These are phyloP conservation scores for Coffea humblotiana DNA, from an alignment of 305 asterid genomes.

Conservation along the genomic window DNA sequence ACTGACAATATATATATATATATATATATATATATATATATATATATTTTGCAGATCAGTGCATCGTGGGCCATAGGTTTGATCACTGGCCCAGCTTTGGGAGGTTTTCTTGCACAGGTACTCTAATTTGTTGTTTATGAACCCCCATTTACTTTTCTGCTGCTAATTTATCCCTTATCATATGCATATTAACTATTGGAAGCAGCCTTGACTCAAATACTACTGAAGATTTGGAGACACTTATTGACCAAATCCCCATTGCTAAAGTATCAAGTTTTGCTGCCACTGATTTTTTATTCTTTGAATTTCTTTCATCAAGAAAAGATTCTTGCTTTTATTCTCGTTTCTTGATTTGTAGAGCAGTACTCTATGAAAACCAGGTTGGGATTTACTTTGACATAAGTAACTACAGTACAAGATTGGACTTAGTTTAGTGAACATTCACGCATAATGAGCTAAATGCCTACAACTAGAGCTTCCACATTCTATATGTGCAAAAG, in stretches of 20 bases:
- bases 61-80: constrained; percentile 92
- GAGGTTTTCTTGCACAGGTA: constrained; percentile 93
- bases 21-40: no score
- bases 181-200: not conserved
- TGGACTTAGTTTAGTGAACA: no score
- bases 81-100: constrained; percentile 89
- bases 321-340: not conserved
- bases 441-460: not conserved
- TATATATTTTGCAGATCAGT: constrained; percentile 45
- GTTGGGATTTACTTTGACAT: not conserved
- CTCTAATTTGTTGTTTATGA: constrained; percentile 30
- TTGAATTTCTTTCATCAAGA: not conserved
- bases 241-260: not conserved
- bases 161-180: not conserved
- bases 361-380: not conserved
- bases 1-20: not conserved
- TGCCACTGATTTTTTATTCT: not conserved
- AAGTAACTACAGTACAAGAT: not conserved
- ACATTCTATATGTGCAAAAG: not conserved
- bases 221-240: not conserved
- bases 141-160: constrained; percentile 10
- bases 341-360: not conserved
- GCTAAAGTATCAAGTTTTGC: not conserved
- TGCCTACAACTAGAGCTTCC: not conserved
- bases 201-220: not conserved